Conservation (phyloP, 768 basidiomycete species). For the Auricularia sp. region DNA sequence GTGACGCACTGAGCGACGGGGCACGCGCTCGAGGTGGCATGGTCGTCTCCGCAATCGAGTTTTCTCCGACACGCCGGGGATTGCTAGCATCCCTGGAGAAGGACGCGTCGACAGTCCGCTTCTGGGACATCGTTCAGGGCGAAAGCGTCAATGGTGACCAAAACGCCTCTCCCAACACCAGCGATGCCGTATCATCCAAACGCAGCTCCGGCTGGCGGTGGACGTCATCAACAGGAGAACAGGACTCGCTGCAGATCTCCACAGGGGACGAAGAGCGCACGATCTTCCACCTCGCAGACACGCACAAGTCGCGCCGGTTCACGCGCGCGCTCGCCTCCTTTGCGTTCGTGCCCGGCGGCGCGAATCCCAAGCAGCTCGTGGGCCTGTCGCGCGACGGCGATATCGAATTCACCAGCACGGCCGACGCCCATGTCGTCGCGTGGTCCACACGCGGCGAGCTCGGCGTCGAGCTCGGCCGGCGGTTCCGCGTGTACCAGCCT, state of each 20-base stretch:
- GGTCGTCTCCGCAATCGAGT: constrained; percentile 47
- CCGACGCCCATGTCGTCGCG: constrained; percentile 5
- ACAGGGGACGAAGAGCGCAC: background rate
- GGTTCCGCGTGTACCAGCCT: background rate
- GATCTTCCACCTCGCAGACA: constrained; percentile 46
- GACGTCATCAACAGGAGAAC: constrained; percentile 22
- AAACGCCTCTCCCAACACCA: background rate
- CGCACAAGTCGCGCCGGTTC: constrained; percentile 65
- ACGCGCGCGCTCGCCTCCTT: constrained; percentile 55
- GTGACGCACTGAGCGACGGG: constrained; percentile 64
- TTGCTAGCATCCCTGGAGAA: constrained; percentile 57
- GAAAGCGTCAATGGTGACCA: background rate
- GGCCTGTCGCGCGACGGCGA: constrained; percentile 70
- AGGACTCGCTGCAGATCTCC: background rate
- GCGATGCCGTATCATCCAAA: background rate
- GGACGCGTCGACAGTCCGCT: constrained; percentile 55
- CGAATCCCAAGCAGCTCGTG: constrained; percentile 39
- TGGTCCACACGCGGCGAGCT: constrained; percentile 61
- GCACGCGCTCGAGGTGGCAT: constrained; percentile 32
- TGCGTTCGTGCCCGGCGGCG: constrained; percentile 46
- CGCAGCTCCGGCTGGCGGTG: constrained; percentile 34
- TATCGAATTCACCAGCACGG: constrained; percentile 51
- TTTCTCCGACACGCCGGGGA: constrained; percentile 59
- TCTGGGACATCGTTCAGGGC: constrained; percentile 62
- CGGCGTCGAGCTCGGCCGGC: background rate